phyloP scores from a whole-genome alignment of 495 filamentous ascomycete genomes.

The Aspergillus bertholletiae region DNA sequence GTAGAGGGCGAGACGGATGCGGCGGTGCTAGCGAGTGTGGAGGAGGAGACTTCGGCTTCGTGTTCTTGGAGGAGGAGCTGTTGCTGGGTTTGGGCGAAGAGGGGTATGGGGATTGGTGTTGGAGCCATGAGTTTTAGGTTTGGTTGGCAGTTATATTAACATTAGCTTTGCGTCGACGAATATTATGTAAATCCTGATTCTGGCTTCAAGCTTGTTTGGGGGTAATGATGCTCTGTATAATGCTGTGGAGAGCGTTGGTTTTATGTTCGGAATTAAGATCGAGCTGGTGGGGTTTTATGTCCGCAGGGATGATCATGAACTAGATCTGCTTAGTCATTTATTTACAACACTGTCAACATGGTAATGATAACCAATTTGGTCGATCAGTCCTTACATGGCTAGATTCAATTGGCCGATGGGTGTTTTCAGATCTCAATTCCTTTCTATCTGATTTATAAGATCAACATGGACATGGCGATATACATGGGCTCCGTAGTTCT shows the following conservation, averaged over 20 bases:
- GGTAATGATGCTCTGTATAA: no score
- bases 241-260: neutral
- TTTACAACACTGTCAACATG: no score
- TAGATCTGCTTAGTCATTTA: neutral
- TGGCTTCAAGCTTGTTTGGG: no score
- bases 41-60: conserved; percentile 56
- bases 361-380: no score
- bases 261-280: neutral
- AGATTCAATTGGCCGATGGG: no score
- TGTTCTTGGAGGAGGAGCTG: conserved; percentile 74
- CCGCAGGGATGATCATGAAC: neutral
- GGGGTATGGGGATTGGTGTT: conserved; percentile 57
- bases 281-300: neutral
- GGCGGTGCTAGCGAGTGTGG: conserved; percentile 60
- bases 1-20: conserved; percentile 66
- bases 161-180: no score
- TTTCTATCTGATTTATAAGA: no score
- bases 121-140: neutral
- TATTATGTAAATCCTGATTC: no score
- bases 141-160: neutral
- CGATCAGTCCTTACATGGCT: no score
- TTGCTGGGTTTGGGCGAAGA: conserved; percentile 78
- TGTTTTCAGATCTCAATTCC: no score
- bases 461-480: neutral
- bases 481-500: no score